Evolutionary conservation across 2,329 filamentous ascomycete species (phyloP), one percentile per base, ranked within the genome.

Genomic region (Sclerotinia spermophila): DNA sequence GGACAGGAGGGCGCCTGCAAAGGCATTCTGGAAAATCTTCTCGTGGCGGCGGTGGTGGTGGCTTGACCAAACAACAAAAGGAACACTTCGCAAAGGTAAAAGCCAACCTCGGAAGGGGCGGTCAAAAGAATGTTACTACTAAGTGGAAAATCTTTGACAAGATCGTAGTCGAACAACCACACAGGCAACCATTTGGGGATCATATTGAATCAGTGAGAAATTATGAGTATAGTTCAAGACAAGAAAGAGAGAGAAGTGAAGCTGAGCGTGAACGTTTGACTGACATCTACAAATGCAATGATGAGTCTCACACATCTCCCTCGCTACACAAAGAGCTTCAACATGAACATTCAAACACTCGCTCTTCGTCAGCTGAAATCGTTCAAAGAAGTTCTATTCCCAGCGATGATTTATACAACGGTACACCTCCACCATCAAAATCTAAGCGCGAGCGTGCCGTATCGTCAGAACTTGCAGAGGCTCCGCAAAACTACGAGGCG

Each of bases 1-100:
- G 83, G 83, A 85, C 83, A 3, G 84, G 84, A 72, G 83, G 83
- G 40, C 82, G 79, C 62, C 79, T 85, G 56, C 80, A 81, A 55
- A 83, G 83, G 71, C 81, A 83, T 75, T 71, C 76, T 78, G 71
- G 78, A 78, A 67, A 77, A 77, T 76, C 79, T 30, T 73, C 79
- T 35, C 76, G 80, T 44, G 76, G 78, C 7, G 27, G 40, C 30
- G 44, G 78, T 17, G 45, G 40, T 8, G 65, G 65, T 45, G 58
- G 60, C 59, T 65, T 73, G 61, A 72, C 61, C 30, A 53, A 33
- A n/a, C 80, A 79, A n/a, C 83, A 85, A 72, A 84, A 81, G 73
- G 80, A 83, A 64, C 81, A 85, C 73, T 85, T 85, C 71, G 83
- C 83, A 56, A 83, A 81, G 71, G 81, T 80, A 48, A 81, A 82